Percentiles rank a stretch among this genome's conserved stretches.
Evolutionary conservation across 257 asterid species (phyloP).

Genomic region (Primulina tabacum): DNA sequence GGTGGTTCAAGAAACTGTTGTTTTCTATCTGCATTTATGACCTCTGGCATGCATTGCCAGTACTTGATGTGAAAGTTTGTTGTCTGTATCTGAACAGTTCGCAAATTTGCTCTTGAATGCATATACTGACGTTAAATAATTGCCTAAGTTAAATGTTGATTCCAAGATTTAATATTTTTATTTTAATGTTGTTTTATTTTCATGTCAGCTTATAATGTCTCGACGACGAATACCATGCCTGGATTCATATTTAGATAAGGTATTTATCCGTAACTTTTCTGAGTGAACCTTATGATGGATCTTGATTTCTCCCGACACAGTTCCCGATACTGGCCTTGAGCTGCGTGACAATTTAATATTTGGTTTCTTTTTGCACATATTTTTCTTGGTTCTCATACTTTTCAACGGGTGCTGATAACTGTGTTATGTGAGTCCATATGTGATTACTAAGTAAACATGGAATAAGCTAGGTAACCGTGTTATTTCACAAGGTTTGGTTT

Average conservation of each 20-base stretch:
- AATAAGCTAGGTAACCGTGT: not conserved
- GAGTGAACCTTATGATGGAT: conserved; percentile 22
- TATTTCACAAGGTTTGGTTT: not conserved
- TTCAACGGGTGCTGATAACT: not conserved
- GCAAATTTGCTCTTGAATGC: conserved; percentile 17
- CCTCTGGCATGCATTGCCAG: conserved; percentile 1
- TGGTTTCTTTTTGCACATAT: not conserved
- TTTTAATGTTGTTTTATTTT: conserved; percentile 12
- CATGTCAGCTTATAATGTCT: conserved; percentile 90
- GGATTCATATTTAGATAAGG: conserved; percentile 98
- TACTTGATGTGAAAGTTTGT: conserved; percentile 11
- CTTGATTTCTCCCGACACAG: conserved; percentile 10
- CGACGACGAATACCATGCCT: conserved; percentile 95
- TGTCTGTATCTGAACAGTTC: conserved; percentile 1
- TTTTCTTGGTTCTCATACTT: conserved; percentile 10
- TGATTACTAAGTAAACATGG: too few relatives aligned
- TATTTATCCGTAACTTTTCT: conserved; percentile 31
- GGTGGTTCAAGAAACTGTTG: not conserved
- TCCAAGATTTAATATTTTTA: not conserved
- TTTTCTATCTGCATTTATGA: not conserved
- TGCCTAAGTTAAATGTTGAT: not conserved
- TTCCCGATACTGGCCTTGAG: not conserved
- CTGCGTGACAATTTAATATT: not conserved
- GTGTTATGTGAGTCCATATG: not conserved
- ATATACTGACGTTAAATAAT: not conserved